Evolutionary conservation across 768 basidiomycete genomes (phyloP).

Genomic region (Trametes maxima): DNA sequence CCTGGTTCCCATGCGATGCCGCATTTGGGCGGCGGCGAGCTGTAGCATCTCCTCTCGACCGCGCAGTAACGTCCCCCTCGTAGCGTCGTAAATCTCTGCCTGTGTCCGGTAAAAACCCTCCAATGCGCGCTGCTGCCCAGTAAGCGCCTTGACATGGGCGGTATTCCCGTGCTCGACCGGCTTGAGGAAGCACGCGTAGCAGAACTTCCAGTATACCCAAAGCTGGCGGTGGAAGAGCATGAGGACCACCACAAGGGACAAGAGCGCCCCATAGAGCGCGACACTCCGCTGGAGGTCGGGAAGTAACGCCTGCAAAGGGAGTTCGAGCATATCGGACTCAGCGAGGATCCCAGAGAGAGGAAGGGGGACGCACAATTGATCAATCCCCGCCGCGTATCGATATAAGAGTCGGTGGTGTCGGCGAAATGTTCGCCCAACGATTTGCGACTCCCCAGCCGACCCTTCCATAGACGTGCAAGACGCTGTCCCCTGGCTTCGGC

Average conservation of each 20-base stretch:
- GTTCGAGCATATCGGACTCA: not conserved
- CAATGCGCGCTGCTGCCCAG: conserved; percentile 18
- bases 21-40: conserved; percentile 64
- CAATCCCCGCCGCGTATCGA: not conserved
- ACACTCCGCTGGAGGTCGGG: not conserved
- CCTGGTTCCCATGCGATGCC: conserved; percentile 43
- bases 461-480: conserved; percentile 13
- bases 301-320: not conserved
- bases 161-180: conserved; percentile 15
- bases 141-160: conserved; percentile 9
- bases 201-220: conserved; percentile 18
- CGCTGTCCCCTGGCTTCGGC: not conserved
- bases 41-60: conserved; percentile 74
- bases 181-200: conserved; percentile 24
- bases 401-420: conserved; percentile 16
- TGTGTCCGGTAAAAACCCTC: conserved; percentile 66
- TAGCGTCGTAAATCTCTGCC: conserved; percentile 73
- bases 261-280: conserved; percentile 2
- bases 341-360: not conserved
- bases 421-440: not conserved
- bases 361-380: not conserved
- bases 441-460: conserved; percentile 7
- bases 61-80: conserved; percentile 59
- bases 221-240: conserved; percentile 5
- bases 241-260: not conserved